Evolutionary conservation across 768 basidiomycete genomes (phyloP).

Genomic region (Calocybe indica): DNA sequence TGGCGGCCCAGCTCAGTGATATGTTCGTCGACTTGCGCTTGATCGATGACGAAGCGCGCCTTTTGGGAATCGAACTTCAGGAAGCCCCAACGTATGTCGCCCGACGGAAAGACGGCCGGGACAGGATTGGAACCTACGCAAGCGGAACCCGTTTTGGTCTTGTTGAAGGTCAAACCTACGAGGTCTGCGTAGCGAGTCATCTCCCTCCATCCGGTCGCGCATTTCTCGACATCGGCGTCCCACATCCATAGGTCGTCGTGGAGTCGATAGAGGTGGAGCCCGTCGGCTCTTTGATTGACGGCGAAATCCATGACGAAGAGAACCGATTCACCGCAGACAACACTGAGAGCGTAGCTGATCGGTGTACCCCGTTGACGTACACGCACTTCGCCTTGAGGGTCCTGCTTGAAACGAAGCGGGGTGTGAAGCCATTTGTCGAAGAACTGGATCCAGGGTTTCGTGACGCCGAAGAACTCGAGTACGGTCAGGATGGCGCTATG

Average conservation of each 20-base stretch:
- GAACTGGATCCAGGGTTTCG: conserved; percentile 27
- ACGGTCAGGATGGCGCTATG: conserved; percentile 33
- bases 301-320: conserved; percentile 43
- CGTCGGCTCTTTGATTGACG: conserved; percentile 35
- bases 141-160: conserved; percentile 34
- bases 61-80: conserved; percentile 2
- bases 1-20: conserved; percentile 26
- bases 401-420: conserved; percentile 15
- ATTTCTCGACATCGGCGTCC: conserved; percentile 25
- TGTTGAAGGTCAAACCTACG: conserved; percentile 35
- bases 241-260: conserved; percentile 44
- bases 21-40: conserved; percentile 20
- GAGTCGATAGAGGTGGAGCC: conserved; percentile 34
- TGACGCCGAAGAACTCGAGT: conserved; percentile 32
- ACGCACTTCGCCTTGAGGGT: conserved; percentile 17
- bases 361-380: conserved; percentile 36
- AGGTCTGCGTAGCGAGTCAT: conserved; percentile 35
- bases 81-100: conserved; percentile 17
- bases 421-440: conserved; percentile 13
- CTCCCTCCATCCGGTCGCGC: conserved; percentile 31
- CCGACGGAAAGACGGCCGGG: conserved; percentile 10
- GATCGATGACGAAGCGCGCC: conserved; percentile 22
- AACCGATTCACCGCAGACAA: conserved; percentile 33
- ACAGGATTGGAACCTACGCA: conserved; percentile 19
- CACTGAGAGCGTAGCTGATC: conserved; percentile 33